phyloP scores from a whole-genome alignment of 495 filamentous ascomycete species.

The Xylaria grammica region DNA sequence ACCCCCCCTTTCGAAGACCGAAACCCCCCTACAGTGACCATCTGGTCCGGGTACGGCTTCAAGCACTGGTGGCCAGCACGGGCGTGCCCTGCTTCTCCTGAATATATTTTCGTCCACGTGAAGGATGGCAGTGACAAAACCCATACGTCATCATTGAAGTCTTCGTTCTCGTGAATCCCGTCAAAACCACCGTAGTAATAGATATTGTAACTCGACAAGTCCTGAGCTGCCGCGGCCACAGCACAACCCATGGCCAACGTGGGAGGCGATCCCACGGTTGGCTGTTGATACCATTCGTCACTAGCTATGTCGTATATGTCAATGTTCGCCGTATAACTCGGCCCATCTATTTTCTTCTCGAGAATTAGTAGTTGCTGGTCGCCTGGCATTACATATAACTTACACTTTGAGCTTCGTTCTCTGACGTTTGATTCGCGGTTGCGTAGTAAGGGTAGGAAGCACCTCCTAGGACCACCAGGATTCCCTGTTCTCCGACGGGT shows the following conservation, averaged over 20 bases:
- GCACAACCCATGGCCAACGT: slow-evolving; percentile 67
- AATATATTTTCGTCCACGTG: slow-evolving; percentile 69
- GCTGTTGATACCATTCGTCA: slow-evolving; percentile 65
- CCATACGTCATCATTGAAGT: slow-evolving; percentile 70
- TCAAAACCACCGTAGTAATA: slow-evolving; percentile 78
- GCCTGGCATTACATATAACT: slow-evolving; percentile 11
- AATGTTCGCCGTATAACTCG: slow-evolving; percentile 66
- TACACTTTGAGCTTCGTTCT: slow-evolving; percentile 52
- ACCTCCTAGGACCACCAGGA: slow-evolving; percentile 72
- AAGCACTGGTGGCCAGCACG: slow-evolving; percentile 69
- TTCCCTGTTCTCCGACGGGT: slow-evolving; percentile 66
- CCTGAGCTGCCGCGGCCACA: slow-evolving; percentile 64
- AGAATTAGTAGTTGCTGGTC: neutral
- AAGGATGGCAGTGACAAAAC: slow-evolving; percentile 78
- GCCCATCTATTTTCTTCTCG: slow-evolving; percentile 50
- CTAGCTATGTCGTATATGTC: slow-evolving; percentile 70
- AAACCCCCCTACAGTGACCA: slow-evolving; percentile 71
- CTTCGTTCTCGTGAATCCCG: slow-evolving; percentile 44
- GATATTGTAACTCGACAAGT: slow-evolving; percentile 69
- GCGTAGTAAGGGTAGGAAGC: slow-evolving; percentile 58
- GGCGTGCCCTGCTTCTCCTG: slow-evolving; percentile 51
- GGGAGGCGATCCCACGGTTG: slow-evolving; percentile 61
- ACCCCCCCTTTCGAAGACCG: slow-evolving; percentile 25
- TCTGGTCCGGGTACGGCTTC: slow-evolving; percentile 72
- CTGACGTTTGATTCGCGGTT: slow-evolving; percentile 30